These are phyloP conservation scores for Arachis monticola DNA, from an alignment of 331 rosid species.

Conservation along the genomic window DNA sequence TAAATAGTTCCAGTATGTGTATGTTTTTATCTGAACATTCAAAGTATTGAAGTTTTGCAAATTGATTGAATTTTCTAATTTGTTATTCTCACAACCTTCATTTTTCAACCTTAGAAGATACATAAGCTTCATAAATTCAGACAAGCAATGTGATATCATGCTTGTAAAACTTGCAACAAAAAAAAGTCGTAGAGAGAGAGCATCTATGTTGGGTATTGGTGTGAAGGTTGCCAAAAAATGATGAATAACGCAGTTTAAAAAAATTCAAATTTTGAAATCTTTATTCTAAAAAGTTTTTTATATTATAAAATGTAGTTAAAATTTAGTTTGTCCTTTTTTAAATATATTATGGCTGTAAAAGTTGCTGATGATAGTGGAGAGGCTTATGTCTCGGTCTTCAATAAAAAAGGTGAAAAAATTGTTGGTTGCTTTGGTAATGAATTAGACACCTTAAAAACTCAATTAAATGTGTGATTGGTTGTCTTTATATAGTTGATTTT, in stretches of 20 bases:
- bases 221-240: slow-evolving; percentile 87
- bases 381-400: slow-evolving; percentile 61
- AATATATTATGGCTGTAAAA: slow-evolving; percentile 61
- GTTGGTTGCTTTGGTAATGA: slow-evolving; percentile 90
- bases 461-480: slow-evolving; percentile 46
- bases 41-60: background rate
- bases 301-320: background rate
- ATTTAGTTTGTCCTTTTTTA: slow-evolving; percentile 28
- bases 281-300: background rate
- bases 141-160: slow-evolving; percentile 89
- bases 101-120: slow-evolving; percentile 69
- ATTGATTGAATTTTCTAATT: background rate
- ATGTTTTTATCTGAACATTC: background rate
- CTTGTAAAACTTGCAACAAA: slow-evolving; percentile 83
- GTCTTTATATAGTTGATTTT: too few species aligned
- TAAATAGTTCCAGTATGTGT: background rate
- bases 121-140: slow-evolving; percentile 71
- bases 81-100: slow-evolving; percentile 56
- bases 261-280: slow-evolving; percentile 7
- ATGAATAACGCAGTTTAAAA: slow-evolving; percentile 74
- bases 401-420: slow-evolving; percentile 75
- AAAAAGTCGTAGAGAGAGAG: slow-evolving; percentile 81
- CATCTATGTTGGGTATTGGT: slow-evolving; percentile 78
- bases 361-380: slow-evolving; percentile 75
- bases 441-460: slow-evolving; percentile 62